phyloP scores from a whole-genome alignment of 2,329 filamentous ascomycete species.

The Sordariomycetes sp. region DNA sequence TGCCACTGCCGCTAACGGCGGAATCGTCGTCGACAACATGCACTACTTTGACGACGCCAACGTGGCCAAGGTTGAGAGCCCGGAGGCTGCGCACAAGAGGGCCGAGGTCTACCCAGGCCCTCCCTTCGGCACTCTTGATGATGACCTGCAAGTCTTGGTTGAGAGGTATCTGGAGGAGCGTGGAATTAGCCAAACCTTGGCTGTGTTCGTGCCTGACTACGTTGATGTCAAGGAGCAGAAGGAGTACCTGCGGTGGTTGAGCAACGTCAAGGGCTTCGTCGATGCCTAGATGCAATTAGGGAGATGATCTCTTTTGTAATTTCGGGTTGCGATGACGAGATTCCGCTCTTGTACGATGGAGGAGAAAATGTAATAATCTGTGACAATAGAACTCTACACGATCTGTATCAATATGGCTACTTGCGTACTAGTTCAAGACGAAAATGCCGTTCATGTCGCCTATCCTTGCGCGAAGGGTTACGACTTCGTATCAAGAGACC shows the following conservation, averaged over 20 bases:
- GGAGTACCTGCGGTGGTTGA: constrained; percentile 89
- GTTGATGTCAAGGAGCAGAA: constrained; percentile 98
- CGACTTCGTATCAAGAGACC: no score
- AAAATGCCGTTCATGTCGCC: no score
- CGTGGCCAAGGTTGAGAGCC: constrained; percentile 64
- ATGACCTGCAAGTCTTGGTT: constrained; percentile 86
- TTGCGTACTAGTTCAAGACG: no score
- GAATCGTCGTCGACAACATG: constrained; percentile 82
- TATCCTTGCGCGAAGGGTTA: no score
- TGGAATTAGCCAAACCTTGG: constrained; percentile 78
- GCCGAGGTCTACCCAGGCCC: constrained; percentile 81
- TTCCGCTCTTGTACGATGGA: constrained; percentile 5
- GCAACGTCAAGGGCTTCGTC: constrained; percentile 78
- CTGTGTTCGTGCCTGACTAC: constrained; percentile 89
- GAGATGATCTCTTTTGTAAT: not conserved
- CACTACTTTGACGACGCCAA: constrained; percentile 76
- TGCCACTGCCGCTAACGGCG: constrained; percentile 75
- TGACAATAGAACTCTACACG: no score
- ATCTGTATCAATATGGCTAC: no score
- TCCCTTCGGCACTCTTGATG: constrained; percentile 87
- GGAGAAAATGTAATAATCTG: no score
- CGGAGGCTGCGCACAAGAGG: constrained; percentile 69
- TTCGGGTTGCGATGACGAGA: not conserved
- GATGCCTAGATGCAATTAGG: constrained; percentile 42
- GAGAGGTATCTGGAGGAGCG: constrained; percentile 94